phyloP scores from a whole-genome alignment of 495 filamentous ascomycete genomes.

The Ascodesmis nigricans region DNA sequence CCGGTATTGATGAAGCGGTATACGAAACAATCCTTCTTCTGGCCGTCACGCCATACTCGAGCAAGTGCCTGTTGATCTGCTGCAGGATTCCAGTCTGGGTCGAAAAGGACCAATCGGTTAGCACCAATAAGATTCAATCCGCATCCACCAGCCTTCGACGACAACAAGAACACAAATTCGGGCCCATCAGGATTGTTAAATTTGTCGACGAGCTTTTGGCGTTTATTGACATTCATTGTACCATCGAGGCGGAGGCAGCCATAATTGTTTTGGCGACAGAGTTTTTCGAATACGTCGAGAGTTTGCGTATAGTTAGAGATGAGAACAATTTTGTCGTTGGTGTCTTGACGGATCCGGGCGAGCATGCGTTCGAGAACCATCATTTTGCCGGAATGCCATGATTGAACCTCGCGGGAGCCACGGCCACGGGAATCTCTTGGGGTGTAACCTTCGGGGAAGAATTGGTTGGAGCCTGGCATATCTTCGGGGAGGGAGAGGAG shows the following conservation, averaged over 20 bases:
- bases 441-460: conserved; percentile 72
- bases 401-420: conserved; percentile 74
- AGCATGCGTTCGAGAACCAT: conserved; percentile 96
- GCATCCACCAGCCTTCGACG: conserved; percentile 86
- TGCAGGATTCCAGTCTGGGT: conserved; percentile 98
- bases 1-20: conserved; percentile 97
- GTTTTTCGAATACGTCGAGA: conserved; percentile 78
- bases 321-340: conserved; percentile 97
- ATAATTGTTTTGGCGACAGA: conserved; percentile 70
- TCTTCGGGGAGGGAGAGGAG: conserved; percentile 67
- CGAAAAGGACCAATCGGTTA: conserved; percentile 89
- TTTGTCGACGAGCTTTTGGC: conserved; percentile 90
- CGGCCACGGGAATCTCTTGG: conserved; percentile 60
- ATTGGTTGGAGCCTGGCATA: conserved; percentile 64
- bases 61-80: conserved; percentile 95
- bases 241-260: conserved; percentile 79
- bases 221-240: conserved; percentile 91
- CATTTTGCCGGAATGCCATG: conserved; percentile 98
- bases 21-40: conserved; percentile 98
- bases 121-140: conserved; percentile 94
- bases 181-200: conserved; percentile 87
- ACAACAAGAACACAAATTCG: conserved; percentile 92
- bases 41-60: conserved; percentile 94
- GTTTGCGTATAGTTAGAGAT: conserved; percentile 98
- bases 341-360: conserved; percentile 82